Evolutionary conservation across 2,329 filamentous ascomycete species (phyloP), one percentile per base, ranked within the genome.

Genomic region (Sporothrix dimorphospora): DNA sequence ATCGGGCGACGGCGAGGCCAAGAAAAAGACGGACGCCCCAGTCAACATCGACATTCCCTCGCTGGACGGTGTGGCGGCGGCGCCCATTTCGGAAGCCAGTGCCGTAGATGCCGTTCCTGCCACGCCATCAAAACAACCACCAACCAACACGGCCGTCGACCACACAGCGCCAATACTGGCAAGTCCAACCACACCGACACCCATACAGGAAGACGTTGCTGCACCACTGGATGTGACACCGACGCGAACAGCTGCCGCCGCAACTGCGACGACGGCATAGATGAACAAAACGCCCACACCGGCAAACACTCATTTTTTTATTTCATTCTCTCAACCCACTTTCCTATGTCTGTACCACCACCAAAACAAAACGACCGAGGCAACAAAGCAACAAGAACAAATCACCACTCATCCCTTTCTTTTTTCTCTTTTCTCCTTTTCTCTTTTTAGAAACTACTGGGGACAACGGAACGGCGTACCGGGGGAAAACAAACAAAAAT

Each of bases 321-420:
- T 27, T 65, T 21, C 5, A n/a, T 65, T 30, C 14, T 47, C 21
- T n/a, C 49, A n/a, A 9, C 14, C 12, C 4, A 6, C 12, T 66
- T 65, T 65, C 63, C 63, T 49, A 66, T 66, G 63, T 49, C 63
- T 66, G 63, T 66, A 49, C 63, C 40, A 34, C 61, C 63, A 21
- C 63, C 63, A 66, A 4, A 19, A 30, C 19, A 49, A 49, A 45
- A 42, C 38, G 38, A 63, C 24, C 57, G 57, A 38, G n/a, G n/a
- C n/a, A n/a, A 27, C n/a, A 61, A 40, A 24, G 11, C 55, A 53
- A 63, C 69, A 63, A 30, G 49, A 40, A 34, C 45, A 71, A 45
- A 47, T 57, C 61, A 63, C 55, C 71, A 65, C 27, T 70, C 51
- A 47, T 14, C 45, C 42, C 21, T 30, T 65, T 45, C 8, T 16